phyloP scores from a whole-genome alignment of 1,284 basidiomycete species.

The Ceratobasidium sp. region DNA sequence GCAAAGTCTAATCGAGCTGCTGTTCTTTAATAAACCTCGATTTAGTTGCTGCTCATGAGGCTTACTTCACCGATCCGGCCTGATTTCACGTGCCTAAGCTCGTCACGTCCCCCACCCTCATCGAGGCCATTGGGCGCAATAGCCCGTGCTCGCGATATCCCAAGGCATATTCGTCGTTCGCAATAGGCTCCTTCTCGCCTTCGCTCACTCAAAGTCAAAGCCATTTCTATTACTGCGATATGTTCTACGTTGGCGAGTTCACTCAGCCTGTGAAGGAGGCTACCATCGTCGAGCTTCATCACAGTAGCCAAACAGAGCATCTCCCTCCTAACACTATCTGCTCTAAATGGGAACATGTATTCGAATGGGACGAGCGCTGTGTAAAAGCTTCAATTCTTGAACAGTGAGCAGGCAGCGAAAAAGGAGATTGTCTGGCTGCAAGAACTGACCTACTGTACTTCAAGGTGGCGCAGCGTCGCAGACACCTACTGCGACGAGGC shows the following conservation, averaged over 20 bases:
- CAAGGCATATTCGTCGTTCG: no score
- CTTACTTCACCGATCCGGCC: no score
- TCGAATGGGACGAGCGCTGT: conserved; percentile 47
- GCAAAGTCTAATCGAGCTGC: no score
- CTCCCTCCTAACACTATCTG: conserved; percentile 18
- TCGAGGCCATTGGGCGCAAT: no score
- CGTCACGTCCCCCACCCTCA: no score
- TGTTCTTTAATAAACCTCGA: no score
- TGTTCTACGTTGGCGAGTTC: conserved; percentile 32
- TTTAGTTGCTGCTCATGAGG: no score
- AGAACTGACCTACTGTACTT: neutral
- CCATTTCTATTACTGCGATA: neutral
- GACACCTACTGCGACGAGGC: conserved; percentile 46
- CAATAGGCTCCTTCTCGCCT: no score
- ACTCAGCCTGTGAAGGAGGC: conserved; percentile 10
- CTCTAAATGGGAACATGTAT: conserved; percentile 43
- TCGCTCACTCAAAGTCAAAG: no score
- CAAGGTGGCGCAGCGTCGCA: conserved; percentile 44
- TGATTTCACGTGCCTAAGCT: no score
- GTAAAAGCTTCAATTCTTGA: conserved; percentile 34
- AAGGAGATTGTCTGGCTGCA: neutral
- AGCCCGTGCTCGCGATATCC: no score
- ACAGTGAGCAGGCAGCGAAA: conserved; percentile 17
- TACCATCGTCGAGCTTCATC: conserved; percentile 12
- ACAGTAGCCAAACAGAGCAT: conserved; percentile 41